Conservation (phyloP, 495 filamentous ascomycete species). For the Lentithecium fluviatile region DNA sequence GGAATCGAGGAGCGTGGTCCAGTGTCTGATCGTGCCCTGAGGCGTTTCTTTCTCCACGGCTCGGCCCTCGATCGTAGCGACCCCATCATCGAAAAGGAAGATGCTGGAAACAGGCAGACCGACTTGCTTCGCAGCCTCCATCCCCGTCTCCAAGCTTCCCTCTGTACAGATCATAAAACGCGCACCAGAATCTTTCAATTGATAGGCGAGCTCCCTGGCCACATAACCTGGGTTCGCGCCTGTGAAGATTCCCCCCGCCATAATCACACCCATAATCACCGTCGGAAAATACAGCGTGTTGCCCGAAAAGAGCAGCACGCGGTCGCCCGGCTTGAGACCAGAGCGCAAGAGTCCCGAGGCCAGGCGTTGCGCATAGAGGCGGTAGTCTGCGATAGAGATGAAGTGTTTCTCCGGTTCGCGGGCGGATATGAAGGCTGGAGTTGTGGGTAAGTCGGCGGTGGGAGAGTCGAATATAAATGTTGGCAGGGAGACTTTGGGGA, state of each 20-base stretch:
- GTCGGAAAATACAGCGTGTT: conserved; percentile 66
- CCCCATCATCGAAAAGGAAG: conserved; percentile 43
- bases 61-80: conserved; percentile 38
- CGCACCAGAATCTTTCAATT: conserved; percentile 68
- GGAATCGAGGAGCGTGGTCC: conserved; percentile 39
- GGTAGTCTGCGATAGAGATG: conserved; percentile 59
- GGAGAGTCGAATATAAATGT: conserved; percentile 53
- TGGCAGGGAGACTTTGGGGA: conserved; percentile 53
- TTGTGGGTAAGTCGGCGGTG: conserved; percentile 47
- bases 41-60: conserved; percentile 10
- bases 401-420: conserved; percentile 56
- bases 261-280: conserved; percentile 68
- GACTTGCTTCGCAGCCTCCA: conserved; percentile 36
- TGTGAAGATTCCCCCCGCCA: conserved; percentile 76
- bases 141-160: conserved; percentile 37
- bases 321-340: conserved; percentile 67
- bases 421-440: conserved; percentile 54
- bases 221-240: conserved; percentile 79
- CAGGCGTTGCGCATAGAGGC: conserved; percentile 68
- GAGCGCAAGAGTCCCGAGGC: conserved; percentile 65
- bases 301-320: conserved; percentile 57
- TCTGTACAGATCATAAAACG: conserved; percentile 53
- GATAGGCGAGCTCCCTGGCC: conserved; percentile 67
- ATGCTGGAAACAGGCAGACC: conserved; percentile 33
- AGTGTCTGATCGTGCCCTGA: conserved; percentile 34